These are phyloP conservation scores for Vaccinium myrtillus DNA, from an alignment of 148 eudicot genomes.

Conservation along the genomic window DNA sequence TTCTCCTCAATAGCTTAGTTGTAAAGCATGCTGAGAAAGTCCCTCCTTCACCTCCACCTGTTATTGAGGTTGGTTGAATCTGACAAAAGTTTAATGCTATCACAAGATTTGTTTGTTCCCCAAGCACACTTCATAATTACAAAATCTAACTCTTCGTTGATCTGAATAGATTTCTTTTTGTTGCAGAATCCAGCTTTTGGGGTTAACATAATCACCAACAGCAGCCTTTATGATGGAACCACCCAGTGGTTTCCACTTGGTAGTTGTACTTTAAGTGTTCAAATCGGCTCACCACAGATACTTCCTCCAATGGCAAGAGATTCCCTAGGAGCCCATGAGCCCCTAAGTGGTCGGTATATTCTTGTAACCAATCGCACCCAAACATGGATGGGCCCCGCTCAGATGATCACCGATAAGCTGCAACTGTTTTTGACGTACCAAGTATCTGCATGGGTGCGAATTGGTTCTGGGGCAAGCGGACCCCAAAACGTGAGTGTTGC, in stretches of 20 bases:
- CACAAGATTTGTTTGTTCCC: background rate
- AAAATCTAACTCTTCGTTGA: background rate
- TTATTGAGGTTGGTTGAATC: conserved; percentile 56
- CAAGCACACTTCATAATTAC: background rate
- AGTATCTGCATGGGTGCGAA: conserved; percentile 86
- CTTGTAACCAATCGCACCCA: conserved; percentile 77
- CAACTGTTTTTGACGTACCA: conserved; percentile 82
- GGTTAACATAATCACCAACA: conserved; percentile 72
- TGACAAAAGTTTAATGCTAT: background rate
- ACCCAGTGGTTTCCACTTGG: conserved; percentile 89
- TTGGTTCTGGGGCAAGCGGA: conserved; percentile 54
- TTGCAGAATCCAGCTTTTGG: conserved; percentile 62
- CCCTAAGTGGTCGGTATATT: conserved; percentile 71
- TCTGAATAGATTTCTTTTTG: background rate
- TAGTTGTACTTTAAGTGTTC: conserved; percentile 60
- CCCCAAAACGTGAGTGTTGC: conserved; percentile 86
- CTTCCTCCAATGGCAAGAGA: conserved; percentile 85
- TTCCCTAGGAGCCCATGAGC: conserved; percentile 60
- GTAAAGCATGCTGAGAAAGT: conserved; percentile 77
- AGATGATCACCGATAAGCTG: conserved; percentile 77
- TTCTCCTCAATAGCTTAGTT: conserved; percentile 66
- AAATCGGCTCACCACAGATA: conserved; percentile 74
- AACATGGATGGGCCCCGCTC: conserved; percentile 99
- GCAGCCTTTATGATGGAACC: conserved; percentile 69
- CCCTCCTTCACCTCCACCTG: conserved; percentile 82